phyloP scores from a whole-genome alignment of 495 filamentous ascomycete species.

The Penicillium alfredii region DNA sequence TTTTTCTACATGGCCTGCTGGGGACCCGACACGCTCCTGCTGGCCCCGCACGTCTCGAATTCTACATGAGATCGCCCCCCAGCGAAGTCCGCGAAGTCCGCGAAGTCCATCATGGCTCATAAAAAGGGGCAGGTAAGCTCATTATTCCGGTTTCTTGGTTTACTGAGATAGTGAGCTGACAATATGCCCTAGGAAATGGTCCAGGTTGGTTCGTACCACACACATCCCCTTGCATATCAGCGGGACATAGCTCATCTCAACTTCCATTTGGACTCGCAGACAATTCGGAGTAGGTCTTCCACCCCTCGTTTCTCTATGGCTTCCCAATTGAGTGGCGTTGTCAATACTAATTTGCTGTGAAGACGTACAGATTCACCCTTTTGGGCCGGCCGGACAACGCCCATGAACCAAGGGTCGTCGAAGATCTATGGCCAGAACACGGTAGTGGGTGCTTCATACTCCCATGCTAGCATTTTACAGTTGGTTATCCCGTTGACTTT shows the following conservation, averaged over 20 bases:
- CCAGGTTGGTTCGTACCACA: conserved; percentile 82
- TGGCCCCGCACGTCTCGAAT: conserved; percentile 24
- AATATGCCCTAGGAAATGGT: conserved; percentile 81
- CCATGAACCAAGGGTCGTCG: conserved; percentile 33
- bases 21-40: no score
- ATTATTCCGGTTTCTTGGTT: conserved; percentile 2
- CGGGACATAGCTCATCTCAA: conserved; percentile 23
- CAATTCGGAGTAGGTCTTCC: conserved; percentile 48
- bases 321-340: neutral
- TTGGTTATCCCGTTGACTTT: conserved; percentile 50
- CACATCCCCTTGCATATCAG: conserved; percentile 18
- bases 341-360: conserved; percentile 23
- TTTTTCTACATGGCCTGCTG: conserved; percentile 12
- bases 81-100: conserved; percentile 9
- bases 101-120: conserved; percentile 39
- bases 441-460: conserved; percentile 94
- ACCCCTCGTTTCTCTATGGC: neutral
- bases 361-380: conserved; percentile 80
- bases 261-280: conserved; percentile 24
- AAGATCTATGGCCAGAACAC: conserved; percentile 61
- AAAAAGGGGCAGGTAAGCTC: conserved; percentile 70
- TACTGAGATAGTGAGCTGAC: conserved; percentile 14
- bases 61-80: conserved; percentile 17
- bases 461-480: conserved; percentile 89
- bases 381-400: conserved; percentile 61